Evolutionary conservation across 108 stramenopile genomes (phyloP).

Genomic region (Nitzschia sp.): DNA sequence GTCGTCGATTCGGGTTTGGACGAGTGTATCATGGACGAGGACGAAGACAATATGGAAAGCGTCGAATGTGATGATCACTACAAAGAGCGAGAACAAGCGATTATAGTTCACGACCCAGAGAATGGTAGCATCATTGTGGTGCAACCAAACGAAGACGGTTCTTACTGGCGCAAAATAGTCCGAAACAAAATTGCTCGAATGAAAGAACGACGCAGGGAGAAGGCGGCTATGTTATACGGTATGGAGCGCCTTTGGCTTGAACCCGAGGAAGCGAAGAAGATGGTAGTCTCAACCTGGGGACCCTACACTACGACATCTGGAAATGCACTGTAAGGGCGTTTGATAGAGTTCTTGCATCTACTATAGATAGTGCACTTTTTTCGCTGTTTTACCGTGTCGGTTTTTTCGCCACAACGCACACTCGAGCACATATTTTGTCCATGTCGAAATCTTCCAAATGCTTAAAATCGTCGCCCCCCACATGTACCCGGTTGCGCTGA

Average conservation of each 20-base stretch:
- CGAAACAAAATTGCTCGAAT: conserved; percentile 90
- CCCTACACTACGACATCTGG: too few relatives aligned
- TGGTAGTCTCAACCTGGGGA: too few relatives aligned
- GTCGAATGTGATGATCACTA: too few relatives aligned
- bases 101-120: conserved; percentile 57
- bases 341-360: too few relatives aligned
- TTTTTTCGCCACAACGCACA: conserved; percentile 64
- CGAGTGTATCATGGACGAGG: conserved; percentile 13
- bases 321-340: too few relatives aligned
- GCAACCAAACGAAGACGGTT: conserved; percentile 95
- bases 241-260: too few relatives aligned
- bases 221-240: conserved; percentile 61
- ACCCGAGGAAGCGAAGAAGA: too few relatives aligned
- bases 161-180: conserved; percentile 93
- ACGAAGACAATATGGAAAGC: conserved; percentile 54
- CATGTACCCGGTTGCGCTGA: conserved; percentile 62
- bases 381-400: too few relatives aligned
- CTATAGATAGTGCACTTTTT: too few relatives aligned
- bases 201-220: conserved; percentile 83
- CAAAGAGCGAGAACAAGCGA: conserved; percentile 61
- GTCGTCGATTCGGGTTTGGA: conserved; percentile 68
- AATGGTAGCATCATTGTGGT: conserved; percentile 76
- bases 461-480: conserved; percentile 47
- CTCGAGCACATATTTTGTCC: conserved; percentile 74
- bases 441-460: conserved; percentile 69